Evolutionary conservation across 2,329 filamentous ascomycete genomes (phyloP).

Genomic region (Dothideomycetidae sp.): DNA sequence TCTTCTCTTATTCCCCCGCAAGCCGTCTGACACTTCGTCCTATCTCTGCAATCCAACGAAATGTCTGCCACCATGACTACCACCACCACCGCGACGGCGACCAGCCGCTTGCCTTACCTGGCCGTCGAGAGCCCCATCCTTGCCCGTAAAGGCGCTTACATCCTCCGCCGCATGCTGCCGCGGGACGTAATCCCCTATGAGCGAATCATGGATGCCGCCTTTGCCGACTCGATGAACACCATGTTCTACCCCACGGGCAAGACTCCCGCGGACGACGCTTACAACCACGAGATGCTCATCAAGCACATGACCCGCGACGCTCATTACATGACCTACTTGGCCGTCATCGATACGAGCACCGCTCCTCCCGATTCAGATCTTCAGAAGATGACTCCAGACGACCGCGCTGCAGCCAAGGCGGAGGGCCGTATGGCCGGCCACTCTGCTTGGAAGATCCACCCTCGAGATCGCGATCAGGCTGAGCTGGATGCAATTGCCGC

Average conservation of each 20-base stretch:
- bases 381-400: not conserved
- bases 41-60: not conserved
- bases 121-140: slow-evolving; percentile 1
- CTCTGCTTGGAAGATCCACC: slow-evolving; percentile 21
- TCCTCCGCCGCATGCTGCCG: slow-evolving; percentile 16
- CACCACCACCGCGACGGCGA: slow-evolving; percentile 4
- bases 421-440: slow-evolving; percentile 17
- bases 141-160: slow-evolving; percentile 13
- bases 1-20: not conserved
- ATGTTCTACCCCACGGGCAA: slow-evolving; percentile 20
- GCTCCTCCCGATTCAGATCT: slow-evolving; percentile 3
- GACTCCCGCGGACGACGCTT: slow-evolving; percentile 9
- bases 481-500: slow-evolving; percentile 17
- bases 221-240: slow-evolving; percentile 17
- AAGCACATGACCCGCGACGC: slow-evolving; percentile 4
- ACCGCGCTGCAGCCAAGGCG: not conserved
- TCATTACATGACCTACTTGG: slow-evolving; percentile 3
- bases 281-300: slow-evolving; percentile 1
- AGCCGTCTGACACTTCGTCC: too few relatives aligned
- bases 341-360: slow-evolving; percentile 6
- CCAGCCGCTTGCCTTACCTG: slow-evolving; percentile 1
- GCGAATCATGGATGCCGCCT: slow-evolving; percentile 16
- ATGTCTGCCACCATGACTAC: slow-evolving; percentile 1
- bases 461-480: slow-evolving; percentile 15
- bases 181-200: slow-evolving; percentile 16